Evolutionary conservation across 2,329 filamentous ascomycete genomes (phyloP).

Genomic region (Ophiostoma montium): DNA sequence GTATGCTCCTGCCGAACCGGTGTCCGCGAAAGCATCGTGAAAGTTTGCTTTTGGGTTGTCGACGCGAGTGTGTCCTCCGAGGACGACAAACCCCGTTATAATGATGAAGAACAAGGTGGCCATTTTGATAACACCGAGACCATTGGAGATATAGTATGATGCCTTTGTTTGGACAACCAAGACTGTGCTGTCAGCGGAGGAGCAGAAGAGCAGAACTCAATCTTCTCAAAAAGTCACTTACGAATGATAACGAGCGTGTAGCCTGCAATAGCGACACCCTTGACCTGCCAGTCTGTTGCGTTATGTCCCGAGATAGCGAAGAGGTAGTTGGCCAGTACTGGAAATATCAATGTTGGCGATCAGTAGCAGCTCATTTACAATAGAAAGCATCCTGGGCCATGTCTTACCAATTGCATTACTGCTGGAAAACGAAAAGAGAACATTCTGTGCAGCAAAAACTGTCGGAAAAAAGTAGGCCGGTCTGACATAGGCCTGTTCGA

Average conservation of each 20-base stretch:
- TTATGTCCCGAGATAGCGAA: slow-evolving; percentile 38
- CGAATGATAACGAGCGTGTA: slow-evolving; percentile 45
- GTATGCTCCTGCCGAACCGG: slow-evolving; percentile 22
- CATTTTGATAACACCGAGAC: slow-evolving; percentile 42
- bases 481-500: slow-evolving; percentile 52
- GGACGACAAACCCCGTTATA: slow-evolving; percentile 43
- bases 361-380: not conserved
- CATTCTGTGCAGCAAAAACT: slow-evolving; percentile 48
- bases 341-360: not conserved
- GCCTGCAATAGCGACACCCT: slow-evolving; percentile 50
- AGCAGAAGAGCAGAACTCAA: too few species aligned
- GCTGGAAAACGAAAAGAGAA: slow-evolving; percentile 50
- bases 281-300: slow-evolving; percentile 47
- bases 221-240: slow-evolving; percentile 19
- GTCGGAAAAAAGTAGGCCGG: slow-evolving; percentile 51
- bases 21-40: slow-evolving; percentile 36
- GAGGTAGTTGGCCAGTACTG: slow-evolving; percentile 47
- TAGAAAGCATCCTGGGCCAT: not conserved
- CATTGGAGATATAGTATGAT: slow-evolving; percentile 38
- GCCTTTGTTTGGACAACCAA: slow-evolving; percentile 33
- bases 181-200: not conserved
- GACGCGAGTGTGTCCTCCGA: slow-evolving; percentile 38
- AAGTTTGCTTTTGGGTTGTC: slow-evolving; percentile 40
- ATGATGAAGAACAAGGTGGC: slow-evolving; percentile 42
- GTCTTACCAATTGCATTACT: slow-evolving; percentile 42